These are phyloP conservation scores for Luzula sylvatica DNA, from an alignment of 176 grass and related monocot species.

Conservation along the genomic window DNA sequence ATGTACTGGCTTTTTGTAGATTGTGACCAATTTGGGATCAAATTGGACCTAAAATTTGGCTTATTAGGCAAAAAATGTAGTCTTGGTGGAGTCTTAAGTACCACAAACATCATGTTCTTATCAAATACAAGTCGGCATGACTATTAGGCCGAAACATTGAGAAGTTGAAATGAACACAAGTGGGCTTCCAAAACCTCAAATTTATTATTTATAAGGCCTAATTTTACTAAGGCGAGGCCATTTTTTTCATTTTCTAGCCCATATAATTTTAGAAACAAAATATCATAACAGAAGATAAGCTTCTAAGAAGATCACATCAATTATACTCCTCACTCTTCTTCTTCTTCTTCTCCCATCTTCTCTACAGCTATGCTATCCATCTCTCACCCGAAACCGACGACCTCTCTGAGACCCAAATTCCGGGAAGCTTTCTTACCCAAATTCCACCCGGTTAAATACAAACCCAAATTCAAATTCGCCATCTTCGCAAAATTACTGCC, in stretches of 20 bases:
- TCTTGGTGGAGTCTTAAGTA: background rate
- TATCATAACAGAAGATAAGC: slow-evolving; percentile 1
- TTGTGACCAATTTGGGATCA: slow-evolving; percentile 9
- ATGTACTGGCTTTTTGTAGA: slow-evolving; percentile 1
- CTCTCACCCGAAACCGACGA: slow-evolving; percentile 24
- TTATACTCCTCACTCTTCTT: background rate
- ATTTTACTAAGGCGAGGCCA: background rate
- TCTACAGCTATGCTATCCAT: slow-evolving; percentile 45
- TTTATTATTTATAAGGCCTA: background rate
- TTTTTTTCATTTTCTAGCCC: background rate
- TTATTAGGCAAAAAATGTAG: no score
- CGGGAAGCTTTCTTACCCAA: background rate
- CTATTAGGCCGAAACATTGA: no score
- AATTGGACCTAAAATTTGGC: slow-evolving; percentile 18
- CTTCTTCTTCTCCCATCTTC: background rate
- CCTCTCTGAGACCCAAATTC: background rate
- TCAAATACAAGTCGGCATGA: no score
- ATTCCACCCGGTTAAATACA: background rate
- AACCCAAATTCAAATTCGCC: slow-evolving; percentile 11
- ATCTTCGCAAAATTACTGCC: slow-evolving; percentile 36
- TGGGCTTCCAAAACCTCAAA: no score
- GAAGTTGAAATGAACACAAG: no score
- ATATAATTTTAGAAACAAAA: background rate
- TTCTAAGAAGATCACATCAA: background rate
- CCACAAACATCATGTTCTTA: no score